phyloP scores from a whole-genome alignment of 495 filamentous ascomycete species.

The Hypoxylon lienhwacheense region DNA sequence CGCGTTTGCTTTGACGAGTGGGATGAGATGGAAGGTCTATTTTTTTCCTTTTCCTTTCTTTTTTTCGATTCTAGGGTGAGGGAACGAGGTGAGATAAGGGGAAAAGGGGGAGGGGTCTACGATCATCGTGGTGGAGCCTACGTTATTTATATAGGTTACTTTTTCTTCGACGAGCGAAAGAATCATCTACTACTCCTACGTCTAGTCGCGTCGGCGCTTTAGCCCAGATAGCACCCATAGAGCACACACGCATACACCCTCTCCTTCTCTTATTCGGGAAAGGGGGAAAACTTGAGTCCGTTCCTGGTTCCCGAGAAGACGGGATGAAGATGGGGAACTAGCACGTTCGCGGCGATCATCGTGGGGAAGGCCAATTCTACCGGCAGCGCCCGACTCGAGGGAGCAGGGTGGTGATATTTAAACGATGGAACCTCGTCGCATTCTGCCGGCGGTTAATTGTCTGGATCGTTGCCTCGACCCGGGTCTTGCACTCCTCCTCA shows the following conservation, averaged over 20 bases:
- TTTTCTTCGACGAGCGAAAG: too few species aligned
- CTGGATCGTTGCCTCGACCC: too few species aligned
- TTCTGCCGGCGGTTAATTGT: conserved; percentile 36
- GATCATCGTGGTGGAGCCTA: conserved; percentile 21
- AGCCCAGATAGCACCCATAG: conserved; percentile 23
- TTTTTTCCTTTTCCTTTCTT: too few species aligned
- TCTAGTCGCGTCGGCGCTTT: background rate
- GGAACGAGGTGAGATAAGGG: too few species aligned
- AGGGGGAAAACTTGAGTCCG: conserved; percentile 19
- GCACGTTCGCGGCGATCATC: conserved; percentile 27
- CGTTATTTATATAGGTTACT: conserved; percentile 30
- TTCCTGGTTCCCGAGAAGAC: conserved; percentile 33
- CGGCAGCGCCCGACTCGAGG: conserved; percentile 20
- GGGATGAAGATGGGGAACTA: conserved; percentile 14
- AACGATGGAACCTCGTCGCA: conserved; percentile 6
- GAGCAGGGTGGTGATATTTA: conserved; percentile 29
- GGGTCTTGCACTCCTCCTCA: too few species aligned
- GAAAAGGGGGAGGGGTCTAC: too few species aligned
- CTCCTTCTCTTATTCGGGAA: conserved; percentile 25
- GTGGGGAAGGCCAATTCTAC: conserved; percentile 29
- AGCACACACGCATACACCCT: too few species aligned
- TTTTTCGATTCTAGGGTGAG: too few species aligned
- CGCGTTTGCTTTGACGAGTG: conserved; percentile 8
- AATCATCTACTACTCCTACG: too few species aligned
- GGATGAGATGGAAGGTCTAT: conserved; percentile 1